A percentile compares a stretch with the other conserved stretches of the same genome.
These are phyloP conservation scores for Lactarius hengduanensis DNA, from an alignment of 768 basidiomycete genomes.

Conservation along the genomic window DNA sequence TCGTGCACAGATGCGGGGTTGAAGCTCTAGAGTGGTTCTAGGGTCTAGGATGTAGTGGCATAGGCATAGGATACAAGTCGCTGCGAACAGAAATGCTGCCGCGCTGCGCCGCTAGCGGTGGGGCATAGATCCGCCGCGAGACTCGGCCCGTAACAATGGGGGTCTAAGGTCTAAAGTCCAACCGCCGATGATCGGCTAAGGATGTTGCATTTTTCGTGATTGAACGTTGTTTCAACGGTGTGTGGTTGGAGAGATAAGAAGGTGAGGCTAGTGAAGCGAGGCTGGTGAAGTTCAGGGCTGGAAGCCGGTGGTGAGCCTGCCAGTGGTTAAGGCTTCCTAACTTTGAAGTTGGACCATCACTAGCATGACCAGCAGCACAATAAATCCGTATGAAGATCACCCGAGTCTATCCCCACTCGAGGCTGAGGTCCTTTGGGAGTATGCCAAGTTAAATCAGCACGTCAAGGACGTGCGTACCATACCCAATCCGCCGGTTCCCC, in stretches of 20 bases:
- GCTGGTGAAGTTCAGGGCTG: not conserved
- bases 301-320: too few relatives aligned
- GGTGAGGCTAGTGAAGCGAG: too few relatives aligned
- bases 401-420: slow-evolving; percentile 65
- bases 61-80: not conserved
- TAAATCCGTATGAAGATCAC: slow-evolving; percentile 75
- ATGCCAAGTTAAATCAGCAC: slow-evolving; percentile 81
- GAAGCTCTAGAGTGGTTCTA: not conserved
- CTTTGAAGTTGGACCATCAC: not conserved
- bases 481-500: too few relatives aligned
- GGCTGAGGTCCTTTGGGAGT: slow-evolving; percentile 87
- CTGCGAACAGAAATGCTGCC: not conserved
- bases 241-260: too few relatives aligned
- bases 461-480: slow-evolving; percentile 61
- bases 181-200: not conserved
- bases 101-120: not conserved
- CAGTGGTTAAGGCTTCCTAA: too few relatives aligned
- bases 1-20: not conserved
- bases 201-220: not conserved
- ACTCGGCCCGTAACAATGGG: not conserved
- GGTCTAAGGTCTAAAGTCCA: too few relatives aligned
- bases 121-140: not conserved
- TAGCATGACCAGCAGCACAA: slow-evolving; percentile 28
- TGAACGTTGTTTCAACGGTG: not conserved
- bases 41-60: not conserved